phyloP scores from a whole-genome alignment of 1,284 basidiomycete genomes.

The Ceratobasidium sp. region DNA sequence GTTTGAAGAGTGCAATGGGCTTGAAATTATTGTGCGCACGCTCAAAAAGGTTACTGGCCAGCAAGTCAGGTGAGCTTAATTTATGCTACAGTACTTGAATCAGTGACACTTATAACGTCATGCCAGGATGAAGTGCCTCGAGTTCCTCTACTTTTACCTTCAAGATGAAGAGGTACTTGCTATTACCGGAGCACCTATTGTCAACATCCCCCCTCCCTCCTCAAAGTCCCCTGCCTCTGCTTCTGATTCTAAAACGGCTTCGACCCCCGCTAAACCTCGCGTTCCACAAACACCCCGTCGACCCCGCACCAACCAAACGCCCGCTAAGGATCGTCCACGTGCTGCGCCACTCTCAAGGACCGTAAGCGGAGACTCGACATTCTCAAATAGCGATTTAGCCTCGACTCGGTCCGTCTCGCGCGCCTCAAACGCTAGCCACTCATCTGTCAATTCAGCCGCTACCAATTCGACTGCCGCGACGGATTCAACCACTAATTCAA shows the following conservation, averaged over 20 bases:
- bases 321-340: conserved; percentile 28
- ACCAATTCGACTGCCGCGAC: conserved; percentile 11
- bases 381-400: conserved; percentile 7
- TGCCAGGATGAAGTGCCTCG: conserved; percentile 88
- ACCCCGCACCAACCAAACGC: conserved; percentile 45
- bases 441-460: neutral
- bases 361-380: conserved; percentile 32
- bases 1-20: conserved; percentile 79
- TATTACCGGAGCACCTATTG: conserved; percentile 46
- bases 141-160: conserved; percentile 92
- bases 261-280: conserved; percentile 45
- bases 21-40: conserved; percentile 82
- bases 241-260: conserved; percentile 48
- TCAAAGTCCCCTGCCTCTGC: conserved; percentile 8
- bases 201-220: conserved; percentile 39
- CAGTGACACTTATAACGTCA: neutral
- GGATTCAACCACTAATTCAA: neutral
- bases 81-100: neutral
- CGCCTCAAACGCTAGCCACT: conserved; percentile 7
- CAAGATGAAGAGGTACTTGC: conserved; percentile 70
- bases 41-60: conserved; percentile 84
- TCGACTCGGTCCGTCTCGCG: neutral
- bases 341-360: conserved; percentile 21
- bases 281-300: conserved; percentile 45
- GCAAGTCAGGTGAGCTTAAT: conserved; percentile 75